Conservation (phyloP, 2,329 filamentous ascomycete species). For the Sphaerulina musiva region DNA sequence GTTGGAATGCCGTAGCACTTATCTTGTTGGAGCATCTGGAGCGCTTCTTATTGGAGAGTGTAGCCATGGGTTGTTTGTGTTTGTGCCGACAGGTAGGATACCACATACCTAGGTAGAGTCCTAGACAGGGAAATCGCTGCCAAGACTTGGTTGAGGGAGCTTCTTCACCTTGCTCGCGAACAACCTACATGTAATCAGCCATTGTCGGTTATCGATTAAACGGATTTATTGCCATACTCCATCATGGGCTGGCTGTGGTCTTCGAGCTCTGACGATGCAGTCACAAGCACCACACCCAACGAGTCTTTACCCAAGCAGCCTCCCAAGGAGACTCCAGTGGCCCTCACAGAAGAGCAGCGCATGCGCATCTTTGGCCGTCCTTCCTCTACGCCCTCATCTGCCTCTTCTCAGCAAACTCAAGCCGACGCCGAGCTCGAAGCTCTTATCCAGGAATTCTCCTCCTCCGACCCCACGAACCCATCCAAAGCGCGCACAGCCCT, state of each 20-base stretch:
- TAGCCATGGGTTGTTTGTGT: too few species aligned
- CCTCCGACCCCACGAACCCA: conserved; percentile 20
- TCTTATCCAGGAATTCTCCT: conserved; percentile 45
- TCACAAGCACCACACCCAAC: not conserved
- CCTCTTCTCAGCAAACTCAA: conserved; percentile 36
- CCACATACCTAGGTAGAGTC: too few species aligned
- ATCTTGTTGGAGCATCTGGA: not conserved
- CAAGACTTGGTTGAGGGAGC: not conserved
- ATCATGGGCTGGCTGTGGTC: conserved; percentile 30
- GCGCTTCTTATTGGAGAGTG: not conserved
- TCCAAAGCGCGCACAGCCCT: conserved; percentile 12
- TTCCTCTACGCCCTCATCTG: conserved; percentile 18
- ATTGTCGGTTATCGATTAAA: too few species aligned
- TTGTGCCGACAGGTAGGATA: too few species aligned
- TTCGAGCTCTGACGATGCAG: conserved; percentile 13
- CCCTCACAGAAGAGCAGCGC: conserved; percentile 27
- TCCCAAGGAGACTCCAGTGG: conserved; percentile 10
- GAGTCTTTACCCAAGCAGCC: not conserved
- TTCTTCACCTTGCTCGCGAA: not conserved
- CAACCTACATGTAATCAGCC: too few species aligned
- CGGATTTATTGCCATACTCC: not conserved
- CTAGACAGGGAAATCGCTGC: not conserved
- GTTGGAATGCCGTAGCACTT: too few species aligned
- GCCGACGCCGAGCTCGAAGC: conserved; percentile 51
- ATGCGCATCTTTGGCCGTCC: conserved; percentile 28